These are phyloP conservation scores for Fusarium sambucinum DNA, from an alignment of 2,329 filamentous ascomycete genomes.

Conservation along the genomic window DNA sequence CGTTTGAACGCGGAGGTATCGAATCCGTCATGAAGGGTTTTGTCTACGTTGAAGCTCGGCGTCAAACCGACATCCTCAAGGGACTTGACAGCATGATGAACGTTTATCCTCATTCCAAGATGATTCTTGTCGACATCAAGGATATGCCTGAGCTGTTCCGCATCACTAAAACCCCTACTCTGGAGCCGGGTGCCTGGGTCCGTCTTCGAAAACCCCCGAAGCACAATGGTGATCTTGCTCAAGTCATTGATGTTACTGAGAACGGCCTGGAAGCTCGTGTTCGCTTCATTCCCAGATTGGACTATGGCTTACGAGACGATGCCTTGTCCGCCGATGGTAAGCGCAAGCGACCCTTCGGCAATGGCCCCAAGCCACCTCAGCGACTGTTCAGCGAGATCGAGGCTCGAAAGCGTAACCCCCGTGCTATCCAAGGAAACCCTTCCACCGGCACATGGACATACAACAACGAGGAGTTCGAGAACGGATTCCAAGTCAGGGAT, in stretches of 20 bases:
- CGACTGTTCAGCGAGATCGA: constrained; percentile 93
- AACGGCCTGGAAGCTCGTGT: constrained; percentile 92
- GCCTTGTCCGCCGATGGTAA: constrained; percentile 71
- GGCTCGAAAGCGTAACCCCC: constrained; percentile 86
- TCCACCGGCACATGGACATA: constrained; percentile 87
- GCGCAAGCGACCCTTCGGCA: constrained; percentile 77
- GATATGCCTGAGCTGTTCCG: constrained; percentile 98
- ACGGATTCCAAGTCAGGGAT: constrained; percentile 93
- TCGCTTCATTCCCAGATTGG: constrained; percentile 87
- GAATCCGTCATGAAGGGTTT: constrained; percentile 90
- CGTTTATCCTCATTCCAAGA: constrained; percentile 88
- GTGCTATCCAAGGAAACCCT: constrained; percentile 72
- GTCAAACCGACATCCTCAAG: constrained; percentile 85
- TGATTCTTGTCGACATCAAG: constrained; percentile 91
- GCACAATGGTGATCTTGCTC: constrained; percentile 89
- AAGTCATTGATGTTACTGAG: constrained; percentile 91
- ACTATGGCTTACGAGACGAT: constrained; percentile 91
- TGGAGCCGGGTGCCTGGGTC: constrained; percentile 92
- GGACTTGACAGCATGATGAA: constrained; percentile 88
- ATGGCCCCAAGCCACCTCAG: constrained; percentile 80
- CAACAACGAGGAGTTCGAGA: constrained; percentile 88
- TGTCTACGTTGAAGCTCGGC: constrained; percentile 92
- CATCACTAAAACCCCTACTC: constrained; percentile 84
- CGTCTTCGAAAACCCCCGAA: constrained; percentile 83
- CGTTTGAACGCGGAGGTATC: constrained; percentile 86